Conservation (phyloP, 2,329 filamentous ascomycete species). For the Aspergillus sp. region DNA sequence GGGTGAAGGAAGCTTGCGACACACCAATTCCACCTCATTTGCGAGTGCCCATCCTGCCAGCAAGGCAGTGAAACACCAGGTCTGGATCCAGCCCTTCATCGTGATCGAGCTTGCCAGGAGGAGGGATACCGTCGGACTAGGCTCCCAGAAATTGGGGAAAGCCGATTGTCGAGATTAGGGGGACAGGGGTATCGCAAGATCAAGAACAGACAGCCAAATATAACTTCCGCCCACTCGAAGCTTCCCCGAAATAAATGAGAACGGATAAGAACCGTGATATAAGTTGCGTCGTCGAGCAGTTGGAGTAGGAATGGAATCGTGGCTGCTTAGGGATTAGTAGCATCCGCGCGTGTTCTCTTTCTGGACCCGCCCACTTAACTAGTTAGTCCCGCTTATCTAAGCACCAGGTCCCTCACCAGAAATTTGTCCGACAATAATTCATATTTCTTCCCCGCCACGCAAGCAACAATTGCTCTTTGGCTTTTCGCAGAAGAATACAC, state of each 20-base stretch:
- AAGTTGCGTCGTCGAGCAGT: background rate
- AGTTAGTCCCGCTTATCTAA: slow-evolving; percentile 27
- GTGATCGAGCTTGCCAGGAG: slow-evolving; percentile 21
- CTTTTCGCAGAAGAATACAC: background rate
- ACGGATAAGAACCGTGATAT: background rate
- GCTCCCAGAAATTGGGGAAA: slow-evolving; percentile 19
- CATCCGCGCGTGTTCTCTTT: slow-evolving; percentile 18
- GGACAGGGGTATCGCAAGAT: background rate
- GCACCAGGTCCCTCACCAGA: slow-evolving; percentile 2
- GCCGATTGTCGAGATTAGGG: background rate
- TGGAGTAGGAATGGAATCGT: slow-evolving; percentile 14
- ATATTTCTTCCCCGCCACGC: background rate
- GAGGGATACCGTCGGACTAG: slow-evolving; percentile 8
- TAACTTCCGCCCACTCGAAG: background rate
- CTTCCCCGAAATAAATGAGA: slow-evolving; percentile 15
- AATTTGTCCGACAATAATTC: background rate
- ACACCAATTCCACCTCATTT: slow-evolving; percentile 47
- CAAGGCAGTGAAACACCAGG: slow-evolving; percentile 35
- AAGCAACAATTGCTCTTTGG: background rate
- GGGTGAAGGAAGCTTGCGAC: slow-evolving; percentile 5
- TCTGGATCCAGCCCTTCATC: slow-evolving; percentile 41
- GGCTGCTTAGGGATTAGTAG: slow-evolving; percentile 12
- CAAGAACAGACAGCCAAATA: background rate
- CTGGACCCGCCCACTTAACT: no score
- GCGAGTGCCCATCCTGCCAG: slow-evolving; percentile 38